Conservation (phyloP, 2,329 filamentous ascomycete species). For the Trichoderma sp. region DNA sequence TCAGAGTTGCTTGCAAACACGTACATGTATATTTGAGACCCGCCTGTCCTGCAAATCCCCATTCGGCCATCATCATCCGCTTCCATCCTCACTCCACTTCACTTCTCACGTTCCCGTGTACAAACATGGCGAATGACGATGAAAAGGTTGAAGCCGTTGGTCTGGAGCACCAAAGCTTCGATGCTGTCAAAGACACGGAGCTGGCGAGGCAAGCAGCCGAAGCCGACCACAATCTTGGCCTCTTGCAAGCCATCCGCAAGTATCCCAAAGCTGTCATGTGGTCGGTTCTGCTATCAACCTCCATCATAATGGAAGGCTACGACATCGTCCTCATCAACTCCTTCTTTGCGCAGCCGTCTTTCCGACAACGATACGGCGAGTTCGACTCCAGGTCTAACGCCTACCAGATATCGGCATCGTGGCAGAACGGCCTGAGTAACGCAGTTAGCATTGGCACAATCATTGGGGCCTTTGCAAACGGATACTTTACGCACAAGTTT, state of each 20-base stretch:
- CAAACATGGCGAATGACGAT: background rate
- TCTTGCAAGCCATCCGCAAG: slow-evolving; percentile 30
- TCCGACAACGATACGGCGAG: background rate
- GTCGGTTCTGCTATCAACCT: slow-evolving; percentile 40
- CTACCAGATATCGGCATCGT: background rate
- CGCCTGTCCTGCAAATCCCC: background rate
- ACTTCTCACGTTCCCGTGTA: background rate
- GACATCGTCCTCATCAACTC: slow-evolving; percentile 41
- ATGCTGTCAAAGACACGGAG: background rate
- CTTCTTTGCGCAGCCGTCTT: slow-evolving; percentile 39
- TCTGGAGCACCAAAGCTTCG: background rate
- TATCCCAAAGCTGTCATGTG: slow-evolving; percentile 42
- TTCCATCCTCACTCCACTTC: background rate
- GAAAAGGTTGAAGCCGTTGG: background rate
- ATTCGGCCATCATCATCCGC: background rate
- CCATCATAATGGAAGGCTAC: slow-evolving; percentile 48
- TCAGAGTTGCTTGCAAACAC: background rate
- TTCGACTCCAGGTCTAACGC: background rate
- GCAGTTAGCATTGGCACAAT: background rate
- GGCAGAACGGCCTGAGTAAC: background rate
- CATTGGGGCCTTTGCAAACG: background rate
- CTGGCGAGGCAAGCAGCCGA: background rate
- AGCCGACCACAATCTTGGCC: background rate
- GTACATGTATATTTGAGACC: background rate
- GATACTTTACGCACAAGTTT: slow-evolving; percentile 25